Conservation (phyloP, 2,329 filamentous ascomycete species). For the Aureobasidium sp. region DNA sequence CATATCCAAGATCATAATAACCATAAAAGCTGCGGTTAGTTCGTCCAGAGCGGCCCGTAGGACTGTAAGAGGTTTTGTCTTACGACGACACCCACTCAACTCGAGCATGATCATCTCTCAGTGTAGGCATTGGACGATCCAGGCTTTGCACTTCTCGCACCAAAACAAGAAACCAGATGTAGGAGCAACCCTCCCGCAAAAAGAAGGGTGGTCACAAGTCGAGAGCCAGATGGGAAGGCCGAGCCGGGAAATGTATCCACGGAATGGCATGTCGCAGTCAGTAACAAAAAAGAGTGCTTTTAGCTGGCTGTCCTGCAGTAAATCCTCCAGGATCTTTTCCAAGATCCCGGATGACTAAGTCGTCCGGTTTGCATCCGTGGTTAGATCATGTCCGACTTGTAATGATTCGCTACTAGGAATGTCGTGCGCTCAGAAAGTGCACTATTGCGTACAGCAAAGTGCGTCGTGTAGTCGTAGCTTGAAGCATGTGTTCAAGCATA, state of each 20-base stretch:
- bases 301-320: neutral
- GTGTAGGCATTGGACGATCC: neutral
- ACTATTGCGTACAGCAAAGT: neutral
- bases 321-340: neutral
- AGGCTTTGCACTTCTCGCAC: neutral
- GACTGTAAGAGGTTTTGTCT: neutral
- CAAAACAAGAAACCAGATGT: neutral
- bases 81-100: slow-evolving; percentile 3
- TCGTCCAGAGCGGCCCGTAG: neutral
- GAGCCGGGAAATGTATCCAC: neutral
- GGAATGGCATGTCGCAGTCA: neutral
- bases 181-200: neutral
- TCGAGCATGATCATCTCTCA: neutral
- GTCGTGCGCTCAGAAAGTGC: neutral
- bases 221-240: neutral
- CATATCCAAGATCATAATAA: neutral
- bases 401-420: neutral
- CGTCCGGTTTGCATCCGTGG: neutral
- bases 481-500: neutral
- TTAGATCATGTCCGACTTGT: neutral
- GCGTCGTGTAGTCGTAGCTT: neutral
- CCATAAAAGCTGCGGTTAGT: neutral
- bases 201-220: slow-evolving; percentile 2
- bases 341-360: neutral
- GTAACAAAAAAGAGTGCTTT: neutral